Base-by-base conservation (phyloP, 202 grass and related monocot species). In the Zoysia matrella region DNA sequence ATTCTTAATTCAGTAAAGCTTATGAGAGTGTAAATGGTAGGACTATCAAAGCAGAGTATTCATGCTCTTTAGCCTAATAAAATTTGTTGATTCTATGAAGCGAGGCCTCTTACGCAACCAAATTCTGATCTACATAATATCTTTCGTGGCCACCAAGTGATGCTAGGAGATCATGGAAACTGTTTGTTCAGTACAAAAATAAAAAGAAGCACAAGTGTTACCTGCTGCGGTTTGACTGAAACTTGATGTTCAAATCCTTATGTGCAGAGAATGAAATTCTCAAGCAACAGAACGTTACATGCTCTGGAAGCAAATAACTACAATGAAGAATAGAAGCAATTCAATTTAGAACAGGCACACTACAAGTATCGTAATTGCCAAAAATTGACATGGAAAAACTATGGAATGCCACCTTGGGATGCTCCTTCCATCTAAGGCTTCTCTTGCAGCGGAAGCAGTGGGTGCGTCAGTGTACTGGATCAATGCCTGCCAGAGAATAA, bases 391-490 rank as follows among this genome's bases (percentile, higher is more conserved):
- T 86, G 56, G 6, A 62, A 73, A 79, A 47, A 67, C 2, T 3
- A 56, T 69, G 18, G n/a, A 62, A 68, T 57, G 57, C 41, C 57
- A 92, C 94, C 86, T 97, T 66, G 94, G 94, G 42, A 97, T 97
- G 78, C 94, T 97, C 85, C 94, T 93, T 83, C 94, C 94, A 65
- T 97, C 94, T 78, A 97, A 84, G 55, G 88, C 91, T 76, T 93
- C 86, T 88, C 86, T 97, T 82, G 91, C 94, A 52, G 80, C 84
- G 41, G 91, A 85, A 81, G 94, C 94, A 78, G 86, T 97, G n/a
- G 80, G 81, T 67, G 84, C 80, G 88, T 97, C 94, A 75, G 79
- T 92, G 72, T 93, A 97, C 68, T 97, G 94, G 74, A 97, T 90
- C 69, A 97, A 61, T 78, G 94, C 94, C 91, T 97, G 77, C 8